Evolutionary conservation across 2,329 filamentous ascomycete genomes (phyloP).

Genomic region (Apiospora phragmitis): DNA sequence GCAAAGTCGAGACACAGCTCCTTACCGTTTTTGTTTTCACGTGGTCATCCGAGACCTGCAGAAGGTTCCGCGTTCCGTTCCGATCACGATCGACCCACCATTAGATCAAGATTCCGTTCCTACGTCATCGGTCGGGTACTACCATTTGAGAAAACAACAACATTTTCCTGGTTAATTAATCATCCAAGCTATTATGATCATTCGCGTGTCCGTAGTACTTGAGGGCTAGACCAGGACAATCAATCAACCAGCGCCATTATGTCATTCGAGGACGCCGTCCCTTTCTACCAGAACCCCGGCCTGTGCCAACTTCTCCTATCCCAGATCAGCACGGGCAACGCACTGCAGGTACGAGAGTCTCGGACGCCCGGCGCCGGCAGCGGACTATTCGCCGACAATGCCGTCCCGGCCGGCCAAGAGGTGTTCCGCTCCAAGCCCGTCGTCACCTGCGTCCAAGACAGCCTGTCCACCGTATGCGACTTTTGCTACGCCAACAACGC

Average conservation of each 20-base stretch:
- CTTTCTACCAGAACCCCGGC: not conserved
- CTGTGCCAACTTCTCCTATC: constrained; percentile 8
- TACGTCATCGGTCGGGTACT: not conserved
- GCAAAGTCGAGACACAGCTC: too few species aligned
- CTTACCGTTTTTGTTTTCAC: too few species aligned
- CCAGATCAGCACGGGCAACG: not conserved
- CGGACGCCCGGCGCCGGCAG: constrained; percentile 10
- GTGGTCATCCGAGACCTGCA: too few species aligned
- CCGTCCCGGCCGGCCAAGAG: constrained; percentile 8
- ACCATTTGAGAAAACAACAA: not conserved
- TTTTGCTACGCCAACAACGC: constrained; percentile 11
- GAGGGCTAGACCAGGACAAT: not conserved
- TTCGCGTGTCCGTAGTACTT: not conserved
- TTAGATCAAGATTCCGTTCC: too few species aligned
- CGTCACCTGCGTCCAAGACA: not conserved
- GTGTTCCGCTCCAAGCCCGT: not conserved
- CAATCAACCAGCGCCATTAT: not conserved
- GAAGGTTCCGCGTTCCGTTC: not conserved
- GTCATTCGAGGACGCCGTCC: not conserved
- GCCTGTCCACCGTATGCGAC: constrained; percentile 11
- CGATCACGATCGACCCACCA: not conserved
- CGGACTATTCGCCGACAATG: not conserved
- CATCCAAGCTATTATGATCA: not conserved
- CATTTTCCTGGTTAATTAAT: not conserved
- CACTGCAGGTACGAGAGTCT: not conserved